Percentiles rank a stretch among this genome's conserved stretches.
These are phyloP conservation scores for Lasiosphaeria hispida DNA, from an alignment of 495 filamentous ascomycete species.

Conservation along the genomic window DNA sequence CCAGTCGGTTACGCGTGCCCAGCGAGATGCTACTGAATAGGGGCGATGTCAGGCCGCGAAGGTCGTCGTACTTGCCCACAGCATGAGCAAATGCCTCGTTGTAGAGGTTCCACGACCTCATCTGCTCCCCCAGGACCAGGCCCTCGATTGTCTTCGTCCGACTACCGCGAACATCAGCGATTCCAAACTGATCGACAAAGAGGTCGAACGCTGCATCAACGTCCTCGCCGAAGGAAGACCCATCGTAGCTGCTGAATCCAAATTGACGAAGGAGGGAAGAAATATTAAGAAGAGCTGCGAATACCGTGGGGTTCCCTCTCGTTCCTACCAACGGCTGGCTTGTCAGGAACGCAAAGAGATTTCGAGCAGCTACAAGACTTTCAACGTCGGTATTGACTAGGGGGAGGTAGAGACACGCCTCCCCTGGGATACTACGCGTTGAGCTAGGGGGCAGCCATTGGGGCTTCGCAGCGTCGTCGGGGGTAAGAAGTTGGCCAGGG, in stretches of 20 bases:
- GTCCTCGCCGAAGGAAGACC: conserved; percentile 75
- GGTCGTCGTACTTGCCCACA: conserved; percentile 80
- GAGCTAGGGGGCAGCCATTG: conserved; percentile 31
- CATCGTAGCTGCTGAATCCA: conserved; percentile 77
- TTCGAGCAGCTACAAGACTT: conserved; percentile 72
- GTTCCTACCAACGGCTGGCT: conserved; percentile 80
- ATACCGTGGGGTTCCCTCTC: conserved; percentile 61
- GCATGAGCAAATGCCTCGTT: conserved; percentile 89
- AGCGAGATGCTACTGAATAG: conserved; percentile 66
- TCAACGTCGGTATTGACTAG: conserved; percentile 54
- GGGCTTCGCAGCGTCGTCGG: conserved; percentile 43
- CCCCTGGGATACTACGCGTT: conserved; percentile 31
- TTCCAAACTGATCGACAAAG: conserved; percentile 69
- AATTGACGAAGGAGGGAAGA: conserved; percentile 66
- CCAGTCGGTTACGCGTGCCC: conserved; percentile 72
- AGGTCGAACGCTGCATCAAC: conserved; percentile 71
- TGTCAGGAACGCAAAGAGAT: conserved; percentile 85
- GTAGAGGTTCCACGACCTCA: conserved; percentile 79
- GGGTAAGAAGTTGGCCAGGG: conserved; percentile 38
- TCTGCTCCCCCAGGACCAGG: conserved; percentile 79
- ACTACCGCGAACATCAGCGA: conserved; percentile 79
- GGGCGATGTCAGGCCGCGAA: conserved; percentile 64
- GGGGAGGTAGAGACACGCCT: conserved; percentile 72
- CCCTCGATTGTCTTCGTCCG: conserved; percentile 89
- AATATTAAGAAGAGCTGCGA: conserved; percentile 71